phyloP scores from a whole-genome alignment of 2,329 filamentous ascomycete species.

The Sphaerulina populicola region DNA sequence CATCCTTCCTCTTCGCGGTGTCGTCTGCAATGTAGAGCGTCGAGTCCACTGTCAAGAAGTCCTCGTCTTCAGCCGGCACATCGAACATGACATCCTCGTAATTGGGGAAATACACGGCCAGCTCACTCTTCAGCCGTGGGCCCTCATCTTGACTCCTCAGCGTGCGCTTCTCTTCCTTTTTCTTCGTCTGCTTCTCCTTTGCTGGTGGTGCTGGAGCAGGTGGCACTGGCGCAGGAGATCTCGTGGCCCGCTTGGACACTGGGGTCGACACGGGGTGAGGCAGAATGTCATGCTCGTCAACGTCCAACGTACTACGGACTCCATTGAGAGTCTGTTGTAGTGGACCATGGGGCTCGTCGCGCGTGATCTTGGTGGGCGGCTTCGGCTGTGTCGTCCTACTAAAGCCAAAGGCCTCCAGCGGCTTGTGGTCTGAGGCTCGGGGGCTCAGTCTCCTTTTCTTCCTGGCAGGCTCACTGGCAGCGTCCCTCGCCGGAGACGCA shows the following conservation, averaged over 20 bases:
- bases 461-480: slow-evolving; percentile 8
- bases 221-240: slow-evolving; percentile 7
- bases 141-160: slow-evolving; percentile 77
- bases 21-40: slow-evolving; percentile 29
- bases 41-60: slow-evolving; percentile 43
- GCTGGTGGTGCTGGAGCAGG: background rate
- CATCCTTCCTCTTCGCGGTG: slow-evolving; percentile 12
- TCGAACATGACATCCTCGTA: slow-evolving; percentile 92
- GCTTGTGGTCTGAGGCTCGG: slow-evolving; percentile 14
- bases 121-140: slow-evolving; percentile 79
- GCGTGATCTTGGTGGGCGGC: slow-evolving; percentile 38
- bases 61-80: slow-evolving; percentile 60
- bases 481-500: slow-evolving; percentile 1
- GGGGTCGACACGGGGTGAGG: slow-evolving; percentile 11
- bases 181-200: slow-evolving; percentile 18
- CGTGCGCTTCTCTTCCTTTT: slow-evolving; percentile 58
- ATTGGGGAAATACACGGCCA: slow-evolving; percentile 82
- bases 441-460: slow-evolving; percentile 28
- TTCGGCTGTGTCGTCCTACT: slow-evolving; percentile 15
- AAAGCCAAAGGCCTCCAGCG: slow-evolving; percentile 22
- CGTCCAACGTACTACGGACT: slow-evolving; percentile 30
- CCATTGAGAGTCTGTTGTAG: slow-evolving; percentile 39
- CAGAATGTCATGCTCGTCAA: slow-evolving; percentile 18
- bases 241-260: slow-evolving; percentile 10
- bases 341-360: slow-evolving; percentile 38